Evolutionary conservation across 1,139 yeast genomes (phyloP).

Genomic region (Sugiyamaella grinbergsii): DNA sequence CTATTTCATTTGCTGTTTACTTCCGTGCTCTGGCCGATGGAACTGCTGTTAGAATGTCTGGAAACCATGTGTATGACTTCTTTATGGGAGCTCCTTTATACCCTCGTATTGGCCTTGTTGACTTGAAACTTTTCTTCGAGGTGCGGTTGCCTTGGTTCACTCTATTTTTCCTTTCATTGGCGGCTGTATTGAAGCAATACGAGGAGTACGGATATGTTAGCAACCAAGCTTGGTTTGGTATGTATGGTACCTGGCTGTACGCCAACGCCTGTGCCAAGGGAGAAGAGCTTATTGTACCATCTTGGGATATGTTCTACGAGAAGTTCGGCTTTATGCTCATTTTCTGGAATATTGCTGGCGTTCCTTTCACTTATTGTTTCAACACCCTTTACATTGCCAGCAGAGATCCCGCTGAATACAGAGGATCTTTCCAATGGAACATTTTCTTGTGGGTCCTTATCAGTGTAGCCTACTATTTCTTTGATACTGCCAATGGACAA

Average conservation of each 20-base stretch:
- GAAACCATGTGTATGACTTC: constrained; percentile 84
- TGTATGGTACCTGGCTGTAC: constrained; percentile 88
- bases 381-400: constrained; percentile 79
- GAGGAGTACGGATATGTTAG: constrained; percentile 79
- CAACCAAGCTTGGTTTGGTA: constrained; percentile 71
- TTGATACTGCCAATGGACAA: constrained; percentile 94
- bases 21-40: constrained; percentile 51
- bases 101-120: constrained; percentile 91
- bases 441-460: constrained; percentile 57
- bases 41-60: constrained; percentile 82
- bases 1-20: constrained; percentile 69
- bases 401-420: constrained; percentile 81
- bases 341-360: constrained; percentile 99
- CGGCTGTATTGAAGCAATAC: constrained; percentile 74
- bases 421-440: constrained; percentile 66
- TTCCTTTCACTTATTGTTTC: constrained; percentile 96
- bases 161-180: constrained; percentile 73
- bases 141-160: constrained; percentile 97
- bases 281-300: constrained; percentile 93
- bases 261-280: constrained; percentile 98
- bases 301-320: constrained; percentile 99
- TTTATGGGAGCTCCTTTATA: constrained; percentile 98
- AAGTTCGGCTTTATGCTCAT: constrained; percentile 97
- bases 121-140: constrained; percentile 94
- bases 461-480: constrained; percentile 79